Percentiles rank a stretch among this genome's conserved stretches.
Conservation (phyloP, 176 grass and related monocot species). For the Oryza rufipogon region DNA sequence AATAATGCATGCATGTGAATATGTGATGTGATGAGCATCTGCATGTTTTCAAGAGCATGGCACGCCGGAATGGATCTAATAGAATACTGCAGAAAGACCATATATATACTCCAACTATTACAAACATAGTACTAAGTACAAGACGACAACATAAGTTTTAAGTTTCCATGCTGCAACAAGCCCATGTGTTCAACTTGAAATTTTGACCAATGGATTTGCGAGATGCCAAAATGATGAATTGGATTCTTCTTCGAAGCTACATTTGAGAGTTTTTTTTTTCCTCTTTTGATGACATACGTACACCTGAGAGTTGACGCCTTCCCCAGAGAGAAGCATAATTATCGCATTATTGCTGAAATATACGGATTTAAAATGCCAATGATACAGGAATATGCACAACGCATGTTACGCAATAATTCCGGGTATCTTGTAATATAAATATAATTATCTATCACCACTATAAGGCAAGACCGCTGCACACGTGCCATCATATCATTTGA, state of each 20-base stretch:
- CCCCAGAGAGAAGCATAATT: neutral
- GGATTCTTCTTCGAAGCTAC: neutral
- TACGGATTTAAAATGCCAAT: conserved; percentile 15
- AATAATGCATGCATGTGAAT: neutral
- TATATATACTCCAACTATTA: neutral
- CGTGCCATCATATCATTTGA: neutral
- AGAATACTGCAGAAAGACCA: neutral
- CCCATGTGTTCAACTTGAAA: conserved; percentile 9
- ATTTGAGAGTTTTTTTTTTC: neutral
- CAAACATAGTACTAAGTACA: conserved; percentile 27
- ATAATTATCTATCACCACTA: neutral
- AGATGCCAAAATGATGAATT: neutral
- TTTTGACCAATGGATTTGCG: neutral
- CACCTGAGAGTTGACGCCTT: neutral
- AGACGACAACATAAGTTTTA: neutral
- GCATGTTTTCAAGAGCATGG: neutral
- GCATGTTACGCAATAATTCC: neutral
- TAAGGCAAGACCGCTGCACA: neutral
- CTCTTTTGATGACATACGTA: neutral
- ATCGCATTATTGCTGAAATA: conserved; percentile 8
- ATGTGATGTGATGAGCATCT: neutral
- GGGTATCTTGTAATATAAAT: neutral
- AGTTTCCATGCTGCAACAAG: neutral
- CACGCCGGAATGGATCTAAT: neutral
- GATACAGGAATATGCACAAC: neutral